phyloP scores from a whole-genome alignment of 1,284 basidiomycete genomes.

The Xerocomus subilludens region DNA sequence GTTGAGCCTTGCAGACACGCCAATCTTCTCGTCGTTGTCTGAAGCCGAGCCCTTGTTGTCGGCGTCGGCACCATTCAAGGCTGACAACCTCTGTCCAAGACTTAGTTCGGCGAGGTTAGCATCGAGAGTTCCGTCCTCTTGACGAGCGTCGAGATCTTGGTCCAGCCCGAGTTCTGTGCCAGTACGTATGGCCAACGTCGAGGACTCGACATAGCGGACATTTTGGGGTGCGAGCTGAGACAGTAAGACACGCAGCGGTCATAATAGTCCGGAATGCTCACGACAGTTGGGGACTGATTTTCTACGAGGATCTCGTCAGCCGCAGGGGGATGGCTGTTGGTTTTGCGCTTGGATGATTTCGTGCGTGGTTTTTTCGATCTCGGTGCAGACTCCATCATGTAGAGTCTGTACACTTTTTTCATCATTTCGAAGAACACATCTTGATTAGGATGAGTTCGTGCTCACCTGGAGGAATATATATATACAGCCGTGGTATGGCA shows the following conservation, averaged over 20 bases:
- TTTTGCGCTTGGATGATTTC: constrained; percentile 67
- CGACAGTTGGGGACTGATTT: constrained; percentile 33
- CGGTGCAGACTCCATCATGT: constrained; percentile 56
- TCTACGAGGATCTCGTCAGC: constrained; percentile 48
- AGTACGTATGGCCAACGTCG: constrained; percentile 69
- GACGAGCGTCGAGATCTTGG: constrained; percentile 63
- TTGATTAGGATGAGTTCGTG: constrained; percentile 1
- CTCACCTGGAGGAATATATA: constrained; percentile 27
- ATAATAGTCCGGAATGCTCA: constrained; percentile 26
- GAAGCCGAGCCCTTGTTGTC: constrained; percentile 52
- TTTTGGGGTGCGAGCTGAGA: constrained; percentile 60
- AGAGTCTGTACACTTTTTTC: not conserved
- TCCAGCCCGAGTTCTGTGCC: constrained; percentile 73
- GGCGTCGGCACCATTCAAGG: constrained; percentile 65
- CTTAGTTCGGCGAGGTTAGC: constrained; percentile 90
- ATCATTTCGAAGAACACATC: not conserved
- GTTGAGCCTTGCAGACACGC: constrained; percentile 46
- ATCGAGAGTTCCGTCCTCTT: constrained; percentile 78
- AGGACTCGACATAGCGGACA: constrained; percentile 71
- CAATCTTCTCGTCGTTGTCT: constrained; percentile 60
- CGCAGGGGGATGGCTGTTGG: constrained; percentile 38
- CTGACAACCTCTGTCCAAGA: constrained; percentile 87
- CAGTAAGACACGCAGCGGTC: constrained; percentile 24
- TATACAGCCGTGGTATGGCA: not conserved
- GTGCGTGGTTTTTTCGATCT: constrained; percentile 64